A percentile compares a stretch with the other conserved stretches of the same genome.
These are phyloP conservation scores for Tetrapisispora phaffii DNA, from an alignment of 805 yeast genomes.

Conservation along the genomic window DNA sequence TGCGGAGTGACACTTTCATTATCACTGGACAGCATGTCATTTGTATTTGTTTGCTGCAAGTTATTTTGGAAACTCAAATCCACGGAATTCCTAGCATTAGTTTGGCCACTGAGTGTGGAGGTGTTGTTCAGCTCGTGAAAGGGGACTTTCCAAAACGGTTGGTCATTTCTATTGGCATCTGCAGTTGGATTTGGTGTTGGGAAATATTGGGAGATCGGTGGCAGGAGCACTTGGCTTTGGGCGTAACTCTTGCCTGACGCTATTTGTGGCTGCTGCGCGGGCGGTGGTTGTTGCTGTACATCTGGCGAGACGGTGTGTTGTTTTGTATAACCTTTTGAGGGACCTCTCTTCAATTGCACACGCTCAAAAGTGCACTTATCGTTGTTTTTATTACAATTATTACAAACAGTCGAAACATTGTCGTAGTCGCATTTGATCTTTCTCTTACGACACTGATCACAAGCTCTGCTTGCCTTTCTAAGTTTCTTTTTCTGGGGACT, in stretches of 20 bases:
- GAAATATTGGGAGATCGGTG: conserved; percentile 27
- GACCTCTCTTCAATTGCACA: conserved; percentile 70
- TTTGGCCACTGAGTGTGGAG: conserved; percentile 3
- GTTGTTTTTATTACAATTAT: conserved; percentile 50
- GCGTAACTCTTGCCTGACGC: neutral
- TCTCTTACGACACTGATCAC: conserved; percentile 70
- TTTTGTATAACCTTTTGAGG: conserved; percentile 59
- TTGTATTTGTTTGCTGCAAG: neutral
- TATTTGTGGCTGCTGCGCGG: neutral
- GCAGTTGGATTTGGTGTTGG: conserved; percentile 8
- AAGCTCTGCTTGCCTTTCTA: conserved; percentile 65
- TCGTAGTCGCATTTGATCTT: conserved; percentile 64
- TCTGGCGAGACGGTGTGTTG: conserved; percentile 8
- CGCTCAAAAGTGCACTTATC: conserved; percentile 61
- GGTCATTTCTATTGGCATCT: conserved; percentile 6
- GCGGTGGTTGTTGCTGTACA: neutral
- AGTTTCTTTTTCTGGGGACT: neutral
- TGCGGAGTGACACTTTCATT: neutral
- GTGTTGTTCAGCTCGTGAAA: conserved; percentile 22
- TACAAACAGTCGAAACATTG: conserved; percentile 33
- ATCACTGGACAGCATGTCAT: conserved; percentile 2
- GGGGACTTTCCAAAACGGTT: conserved; percentile 31
- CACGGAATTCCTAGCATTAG: conserved; percentile 23
- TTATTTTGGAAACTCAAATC: conserved; percentile 15
- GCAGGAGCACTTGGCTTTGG: conserved; percentile 15